A percentile compares a stretch with the other conserved stretches of the same genome.
phyloP scores from a whole-genome alignment of 257 asterid genomes.

The Penstemon barbatus region DNA sequence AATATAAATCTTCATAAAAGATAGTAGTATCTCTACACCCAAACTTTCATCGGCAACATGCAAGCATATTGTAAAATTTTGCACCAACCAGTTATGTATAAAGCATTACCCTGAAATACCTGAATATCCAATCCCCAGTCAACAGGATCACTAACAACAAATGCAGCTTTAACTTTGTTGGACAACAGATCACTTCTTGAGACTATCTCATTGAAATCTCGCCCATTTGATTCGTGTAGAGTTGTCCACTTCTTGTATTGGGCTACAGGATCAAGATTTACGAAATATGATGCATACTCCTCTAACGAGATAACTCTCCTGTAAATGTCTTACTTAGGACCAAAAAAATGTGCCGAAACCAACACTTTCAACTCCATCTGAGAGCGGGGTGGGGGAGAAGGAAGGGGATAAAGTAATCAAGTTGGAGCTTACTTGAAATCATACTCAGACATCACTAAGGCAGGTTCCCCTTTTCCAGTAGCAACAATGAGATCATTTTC shows the following conservation, averaged over 20 bases:
- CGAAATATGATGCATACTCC: conserved; percentile 51
- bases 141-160: conserved; percentile 66
- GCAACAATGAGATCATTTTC: conserved; percentile 60
- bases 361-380: not conserved
- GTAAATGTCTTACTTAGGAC: conserved; percentile 26
- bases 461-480: conserved; percentile 76
- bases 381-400: not conserved
- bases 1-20: no score
- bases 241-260: conserved; percentile 60
- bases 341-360: conserved; percentile 1
- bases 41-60: no score
- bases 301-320: conserved; percentile 63
- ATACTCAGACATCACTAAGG: conserved; percentile 59
- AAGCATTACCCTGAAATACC: conserved; percentile 24
- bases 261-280: conserved; percentile 61
- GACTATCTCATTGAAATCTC: conserved; percentile 26
- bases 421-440: conserved; percentile 52
- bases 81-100: no score
- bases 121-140: conserved; percentile 76
- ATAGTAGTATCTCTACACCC: not conserved
- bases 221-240: conserved; percentile 27
- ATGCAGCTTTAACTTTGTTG: conserved; percentile 52
- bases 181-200: conserved; percentile 24
- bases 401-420: not conserved
- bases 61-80: no score